These are phyloP conservation scores for Dacryopinax primogenitus DNA, from an alignment of 768 basidiomycete species.

Conservation along the genomic window DNA sequence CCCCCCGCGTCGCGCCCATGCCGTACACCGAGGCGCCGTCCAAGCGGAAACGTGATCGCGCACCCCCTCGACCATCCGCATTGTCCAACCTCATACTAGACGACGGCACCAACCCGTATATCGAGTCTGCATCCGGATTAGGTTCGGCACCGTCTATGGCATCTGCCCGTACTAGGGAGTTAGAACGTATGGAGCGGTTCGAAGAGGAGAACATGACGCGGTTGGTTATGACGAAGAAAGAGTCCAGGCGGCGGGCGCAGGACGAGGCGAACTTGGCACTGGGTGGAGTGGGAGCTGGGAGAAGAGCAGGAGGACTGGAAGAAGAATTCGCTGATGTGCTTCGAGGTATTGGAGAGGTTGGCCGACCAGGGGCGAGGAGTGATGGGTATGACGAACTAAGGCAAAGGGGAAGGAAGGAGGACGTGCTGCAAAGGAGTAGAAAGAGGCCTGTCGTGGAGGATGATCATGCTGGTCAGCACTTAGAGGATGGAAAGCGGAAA, in stretches of 20 bases:
- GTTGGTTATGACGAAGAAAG: conserved; percentile 79
- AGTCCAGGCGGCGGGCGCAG: conserved; percentile 49
- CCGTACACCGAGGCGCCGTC: conserved; percentile 56
- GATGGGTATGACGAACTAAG: conserved; percentile 79
- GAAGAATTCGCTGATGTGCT: conserved; percentile 79
- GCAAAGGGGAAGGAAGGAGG: conserved; percentile 48
- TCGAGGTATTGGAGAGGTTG: conserved; percentile 37
- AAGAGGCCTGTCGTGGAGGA: conserved; percentile 12
- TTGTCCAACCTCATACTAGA: conserved; percentile 40
- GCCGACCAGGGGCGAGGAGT: conserved; percentile 31
- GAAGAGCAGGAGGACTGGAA: conserved; percentile 56
- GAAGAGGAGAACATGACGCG: conserved; percentile 94
- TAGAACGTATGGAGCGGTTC: conserved; percentile 70
- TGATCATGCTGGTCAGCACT: conserved; percentile 14
- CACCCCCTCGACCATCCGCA: conserved; percentile 47
- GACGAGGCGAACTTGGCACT: conserved; percentile 85
- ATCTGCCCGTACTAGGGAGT: conserved; percentile 58
- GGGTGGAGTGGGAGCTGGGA: conserved; percentile 45
- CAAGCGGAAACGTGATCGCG: conserved; percentile 36
- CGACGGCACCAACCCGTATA: conserved; percentile 48
- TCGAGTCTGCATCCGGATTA: conserved; percentile 61
- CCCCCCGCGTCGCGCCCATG: conserved; percentile 78
- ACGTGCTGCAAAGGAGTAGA: conserved; percentile 39
- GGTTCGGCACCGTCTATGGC: conserved; percentile 38
- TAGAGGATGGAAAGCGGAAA: conserved; percentile 15